phyloP scores from a whole-genome alignment of 176 grass and related monocot genomes.

The Saccharum officinarum region DNA sequence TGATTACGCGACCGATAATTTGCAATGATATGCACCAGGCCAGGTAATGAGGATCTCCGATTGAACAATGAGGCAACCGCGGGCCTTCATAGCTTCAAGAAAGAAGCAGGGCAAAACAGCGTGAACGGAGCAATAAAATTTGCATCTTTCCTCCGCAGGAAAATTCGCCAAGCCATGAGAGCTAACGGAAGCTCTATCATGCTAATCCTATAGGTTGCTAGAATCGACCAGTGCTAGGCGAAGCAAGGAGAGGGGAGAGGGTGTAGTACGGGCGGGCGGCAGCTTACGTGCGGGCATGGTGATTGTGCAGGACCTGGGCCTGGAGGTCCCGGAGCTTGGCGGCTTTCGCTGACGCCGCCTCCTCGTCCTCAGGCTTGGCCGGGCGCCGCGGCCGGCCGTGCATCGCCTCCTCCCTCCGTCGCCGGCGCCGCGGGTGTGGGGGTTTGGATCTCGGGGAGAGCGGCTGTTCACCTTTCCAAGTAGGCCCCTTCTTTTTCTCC shows the following conservation, averaged over 20 bases:
- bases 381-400: slow-evolving; percentile 70
- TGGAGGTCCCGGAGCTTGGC: slow-evolving; percentile 70
- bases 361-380: slow-evolving; percentile 60
- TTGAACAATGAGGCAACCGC: no score
- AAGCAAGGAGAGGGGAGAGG: neutral
- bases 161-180: neutral
- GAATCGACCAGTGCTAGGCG: neutral
- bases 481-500: neutral
- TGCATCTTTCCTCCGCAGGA: neutral
- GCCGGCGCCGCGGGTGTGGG: neutral
- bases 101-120: no score
- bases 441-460: slow-evolving; percentile 28
- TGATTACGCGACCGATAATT: neutral
- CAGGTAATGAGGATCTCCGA: neutral
- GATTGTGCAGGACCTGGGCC: slow-evolving; percentile 65
- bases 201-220: neutral
- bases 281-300: slow-evolving; percentile 67
- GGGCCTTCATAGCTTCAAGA: no score
- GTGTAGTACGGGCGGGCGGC: neutral
- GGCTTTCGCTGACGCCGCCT: slow-evolving; percentile 56
- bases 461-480: neutral
- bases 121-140: neutral
- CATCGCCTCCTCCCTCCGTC: slow-evolving; percentile 47
- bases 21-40: neutral
- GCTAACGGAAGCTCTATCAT: neutral